Evolutionary conservation across 1,139 yeast genomes (phyloP), one percentile per base, ranked within the genome.

Genomic region (Tardiomyces blankii): DNA sequence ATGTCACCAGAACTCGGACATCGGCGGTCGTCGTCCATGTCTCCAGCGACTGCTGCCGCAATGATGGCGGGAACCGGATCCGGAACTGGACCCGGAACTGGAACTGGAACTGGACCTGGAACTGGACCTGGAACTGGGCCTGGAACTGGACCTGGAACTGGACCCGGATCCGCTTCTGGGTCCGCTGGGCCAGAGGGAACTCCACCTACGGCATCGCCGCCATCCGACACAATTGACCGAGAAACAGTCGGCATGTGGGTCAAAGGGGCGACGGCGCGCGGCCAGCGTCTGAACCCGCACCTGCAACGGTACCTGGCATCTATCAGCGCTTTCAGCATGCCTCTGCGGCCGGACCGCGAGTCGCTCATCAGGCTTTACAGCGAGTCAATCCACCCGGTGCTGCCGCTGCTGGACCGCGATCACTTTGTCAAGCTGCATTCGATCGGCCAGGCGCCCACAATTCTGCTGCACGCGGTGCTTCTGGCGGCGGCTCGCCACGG

Each of bases 301-400:
- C 50, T 65, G 38, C 59, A 62, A 38, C 56, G 63, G 13, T 65
- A 65, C 44, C 57, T 70, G 40, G 56, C 63, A 18, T 58, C 66
- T 23, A 63, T 70, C 30, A 58, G 64, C 39, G 74, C 73, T 3
- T 70, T 69, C 52, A 64, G 57, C 46, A 66, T 59, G 61, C 69
- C 61, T 7, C 48, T 51, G 55, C 62, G 61, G 33, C 58, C 51
- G 39, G 58, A 63, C 44, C 48, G 67, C 5, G 66, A 62, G 25
- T 66, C 63, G 21, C 56, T 70, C 44, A 56, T 68, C 39, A 55
- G 57, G 44, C 53, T 69, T 4, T 70, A 64, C 52, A 66, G 67
- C 50, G 58, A 55, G 48, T 62, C 67, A 27, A 52, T 70, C 39
- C 68, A 70, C 54, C 53, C 61, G 25, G 46, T 69, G 1, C 54